Evolutionary conservation across 2,329 filamentous ascomycete genomes (phyloP).

Genomic region (Pseudogymnoascus sp.): DNA sequence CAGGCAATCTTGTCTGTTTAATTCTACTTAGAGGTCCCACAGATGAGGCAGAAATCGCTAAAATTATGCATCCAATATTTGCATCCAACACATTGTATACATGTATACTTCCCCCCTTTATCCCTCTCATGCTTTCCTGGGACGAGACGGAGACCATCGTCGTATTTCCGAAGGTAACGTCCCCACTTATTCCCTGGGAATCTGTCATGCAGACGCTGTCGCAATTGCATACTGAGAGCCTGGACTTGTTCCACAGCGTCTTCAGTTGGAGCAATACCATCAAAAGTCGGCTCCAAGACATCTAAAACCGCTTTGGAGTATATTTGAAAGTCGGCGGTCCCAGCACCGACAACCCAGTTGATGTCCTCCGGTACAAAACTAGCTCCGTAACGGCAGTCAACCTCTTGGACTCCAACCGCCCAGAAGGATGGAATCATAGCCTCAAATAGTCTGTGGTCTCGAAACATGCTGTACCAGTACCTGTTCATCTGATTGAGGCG

Average conservation of each 20-base stretch:
- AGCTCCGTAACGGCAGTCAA: not conserved
- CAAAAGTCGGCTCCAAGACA: not conserved
- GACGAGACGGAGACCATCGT: not conserved
- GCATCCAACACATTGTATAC: not conserved
- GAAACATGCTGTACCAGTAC: not conserved
- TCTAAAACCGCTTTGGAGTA: not conserved
- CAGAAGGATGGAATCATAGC: not conserved
- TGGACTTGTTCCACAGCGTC: not conserved
- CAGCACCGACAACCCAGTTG: not conserved
- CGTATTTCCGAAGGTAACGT: not conserved
- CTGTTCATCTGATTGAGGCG: not conserved
- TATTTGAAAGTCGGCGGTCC: not conserved
- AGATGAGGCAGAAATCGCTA: not conserved
- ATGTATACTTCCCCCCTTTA: not conserved
- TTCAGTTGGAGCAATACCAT: not conserved
- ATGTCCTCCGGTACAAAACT: not conserved
- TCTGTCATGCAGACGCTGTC: not conserved
- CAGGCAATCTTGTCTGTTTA: not conserved
- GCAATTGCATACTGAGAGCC: not conserved
- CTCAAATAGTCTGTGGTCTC: not conserved
- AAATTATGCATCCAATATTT: not conserved
- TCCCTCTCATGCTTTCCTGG: not conserved
- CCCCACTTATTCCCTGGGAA: not conserved
- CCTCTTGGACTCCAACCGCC: not conserved
- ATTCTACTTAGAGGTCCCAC: not conserved